phyloP scores from a whole-genome alignment of 352 stramenopile genomes.

The Poterioochromonas sp. region DNA sequence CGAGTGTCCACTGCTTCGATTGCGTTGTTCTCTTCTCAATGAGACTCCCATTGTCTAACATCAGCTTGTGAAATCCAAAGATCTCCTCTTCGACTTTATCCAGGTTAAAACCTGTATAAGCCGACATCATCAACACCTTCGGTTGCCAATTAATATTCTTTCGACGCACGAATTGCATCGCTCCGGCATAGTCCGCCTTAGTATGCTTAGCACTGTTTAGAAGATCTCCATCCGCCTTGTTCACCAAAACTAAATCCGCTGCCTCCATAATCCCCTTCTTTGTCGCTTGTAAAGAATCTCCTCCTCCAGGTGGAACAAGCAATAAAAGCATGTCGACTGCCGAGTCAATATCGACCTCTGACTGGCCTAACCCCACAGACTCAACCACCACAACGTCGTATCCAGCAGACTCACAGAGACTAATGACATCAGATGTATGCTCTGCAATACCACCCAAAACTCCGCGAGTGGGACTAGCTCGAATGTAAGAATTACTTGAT shows the following conservation, averaged over 20 bases:
- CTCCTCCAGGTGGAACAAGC: constrained; percentile 81
- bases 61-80: neutral
- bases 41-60: neutral
- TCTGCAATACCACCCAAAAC: constrained; percentile 63
- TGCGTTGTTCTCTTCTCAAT: neutral
- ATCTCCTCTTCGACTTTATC: constrained; percentile 2
- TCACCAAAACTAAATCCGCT: constrained; percentile 89
- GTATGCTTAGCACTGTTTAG: constrained; percentile 21
- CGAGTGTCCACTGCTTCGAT: neutral
- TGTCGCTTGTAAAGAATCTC: constrained; percentile 85
- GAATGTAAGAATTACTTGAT: constrained; percentile 78
- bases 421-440: constrained; percentile 76
- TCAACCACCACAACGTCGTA: constrained; percentile 93
- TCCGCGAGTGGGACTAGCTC: constrained; percentile 73
- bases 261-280: constrained; percentile 99
- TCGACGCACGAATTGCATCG: neutral
- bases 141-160: neutral
- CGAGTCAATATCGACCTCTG: constrained; percentile 89
- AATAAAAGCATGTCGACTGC: constrained; percentile 92
- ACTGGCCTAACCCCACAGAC: constrained; percentile 92
- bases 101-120: neutral
- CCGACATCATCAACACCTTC: constrained; percentile 12
- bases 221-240: constrained; percentile 87
- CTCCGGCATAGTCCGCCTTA: constrained; percentile 20
- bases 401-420: constrained; percentile 50